Evolutionary conservation across 1,139 yeast genomes (phyloP), one percentile per base, ranked within the genome.

Genomic region (Kurtzmaniella natalensis): DNA sequence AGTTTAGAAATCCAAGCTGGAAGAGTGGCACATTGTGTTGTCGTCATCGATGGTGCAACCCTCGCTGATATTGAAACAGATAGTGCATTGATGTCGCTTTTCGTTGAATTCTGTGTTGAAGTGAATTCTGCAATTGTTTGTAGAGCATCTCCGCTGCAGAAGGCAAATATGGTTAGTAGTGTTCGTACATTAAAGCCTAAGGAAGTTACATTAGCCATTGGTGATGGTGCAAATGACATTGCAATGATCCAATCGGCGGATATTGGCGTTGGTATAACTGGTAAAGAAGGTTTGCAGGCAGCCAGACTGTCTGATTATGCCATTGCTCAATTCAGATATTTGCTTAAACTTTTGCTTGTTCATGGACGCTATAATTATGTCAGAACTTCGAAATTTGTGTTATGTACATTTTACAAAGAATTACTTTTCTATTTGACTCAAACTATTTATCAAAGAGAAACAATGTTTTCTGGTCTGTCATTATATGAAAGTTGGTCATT

Each of bases 231-330:
- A 1, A 92, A 92, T 53, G 99, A 92, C 57, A 88, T 92, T 55
- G 97, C 98, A 2, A 92, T 92, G 99, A 92, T 92, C 43, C 97
- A 92, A 61, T 84, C 95, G 51, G 99, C 98, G 0, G 97, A 92
- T 59, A 89, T 92, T 37, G 99, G 99, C 16, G 79, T 92, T 41
- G 98, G 98, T 26, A 92, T 92, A 36, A 89, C 97, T 1, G 98
- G 98, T 31, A 84, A 83, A 47, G 98, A 92, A 61, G 98, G 98
- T 2, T 62, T 92, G 31, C 98, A 92, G 53, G 98, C 98, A 0
- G 96, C 98, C 0, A 69, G 98, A 46, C 75, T 96, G 0, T 82
- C 97, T 0, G 99, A 92, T 58, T 94, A 87, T 54, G 83, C 98
- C 1, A 85, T 92, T 55, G 98, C 95, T 0, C 98, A 92, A 57